Conservation (phyloP, 306 rosid species). For the Fagus sylvatica region DNA sequence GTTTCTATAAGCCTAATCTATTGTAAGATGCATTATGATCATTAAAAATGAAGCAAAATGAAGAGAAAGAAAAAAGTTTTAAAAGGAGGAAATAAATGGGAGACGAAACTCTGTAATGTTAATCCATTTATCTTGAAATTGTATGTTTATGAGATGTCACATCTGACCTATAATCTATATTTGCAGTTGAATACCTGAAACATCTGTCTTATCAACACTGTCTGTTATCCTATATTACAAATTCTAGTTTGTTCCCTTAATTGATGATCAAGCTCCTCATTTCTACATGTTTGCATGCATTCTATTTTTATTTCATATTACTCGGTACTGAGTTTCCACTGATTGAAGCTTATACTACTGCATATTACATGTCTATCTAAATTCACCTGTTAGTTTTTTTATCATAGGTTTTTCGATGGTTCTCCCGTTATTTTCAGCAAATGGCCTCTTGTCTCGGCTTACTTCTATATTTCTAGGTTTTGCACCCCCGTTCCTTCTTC, state of each 20-base stretch:
- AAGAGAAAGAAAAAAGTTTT: neutral
- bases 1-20: constrained; percentile 44
- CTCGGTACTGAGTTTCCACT: constrained; percentile 13
- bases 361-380: constrained; percentile 22
- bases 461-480: constrained; percentile 87
- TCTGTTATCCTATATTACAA: neutral
- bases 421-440: constrained; percentile 77
- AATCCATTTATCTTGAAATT: neutral
- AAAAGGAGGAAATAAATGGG: neutral
- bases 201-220: neutral
- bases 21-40: constrained; percentile 1
- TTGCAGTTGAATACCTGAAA: neutral
- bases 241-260: neutral
- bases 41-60: constrained; percentile 15
- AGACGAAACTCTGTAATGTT: neutral
- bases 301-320: neutral
- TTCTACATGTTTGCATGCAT: neutral
- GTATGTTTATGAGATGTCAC: neutral
- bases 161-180: neutral
- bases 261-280: neutral
- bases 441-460: constrained; percentile 74
- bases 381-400: constrained; percentile 30
- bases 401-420: constrained; percentile 69
- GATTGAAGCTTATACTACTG: constrained; percentile 12
- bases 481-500: constrained; percentile 88